These are phyloP conservation scores for Penicillium sp. DNA, from an alignment of 2,329 filamentous ascomycete species.

Conservation along the genomic window DNA sequence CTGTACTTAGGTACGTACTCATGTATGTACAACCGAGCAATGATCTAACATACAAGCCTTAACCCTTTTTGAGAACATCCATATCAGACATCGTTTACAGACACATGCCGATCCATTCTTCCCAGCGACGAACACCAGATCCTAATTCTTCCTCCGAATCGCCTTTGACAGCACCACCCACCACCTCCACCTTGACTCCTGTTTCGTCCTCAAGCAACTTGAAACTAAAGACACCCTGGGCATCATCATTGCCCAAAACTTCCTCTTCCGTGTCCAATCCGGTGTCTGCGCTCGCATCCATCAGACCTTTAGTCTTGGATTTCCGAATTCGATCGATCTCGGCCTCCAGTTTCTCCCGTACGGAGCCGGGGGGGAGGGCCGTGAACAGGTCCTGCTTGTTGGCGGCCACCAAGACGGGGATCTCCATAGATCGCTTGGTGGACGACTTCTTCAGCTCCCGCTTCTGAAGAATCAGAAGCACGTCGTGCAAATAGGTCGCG, in stretches of 20 bases:
- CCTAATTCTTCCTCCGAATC: constrained; percentile 53
- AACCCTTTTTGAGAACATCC: too few species aligned
- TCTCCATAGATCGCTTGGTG: constrained; percentile 57
- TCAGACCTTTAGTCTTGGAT: constrained; percentile 74
- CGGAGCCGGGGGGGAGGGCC: constrained; percentile 74
- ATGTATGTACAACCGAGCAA: neutral
- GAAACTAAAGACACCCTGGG: constrained; percentile 76
- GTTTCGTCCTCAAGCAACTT: constrained; percentile 75
- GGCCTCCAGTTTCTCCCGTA: constrained; percentile 72
- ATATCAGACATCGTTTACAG: constrained; percentile 48
- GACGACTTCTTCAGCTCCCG: constrained; percentile 58
- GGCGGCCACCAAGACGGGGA: constrained; percentile 80
- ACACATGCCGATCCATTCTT: constrained; percentile 81
- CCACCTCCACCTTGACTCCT: constrained; percentile 73
- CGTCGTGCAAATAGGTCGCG: constrained; percentile 83
- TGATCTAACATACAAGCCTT: neutral
- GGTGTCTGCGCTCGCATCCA: constrained; percentile 72
- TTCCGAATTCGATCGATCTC: constrained; percentile 78
- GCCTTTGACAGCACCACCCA: constrained; percentile 69
- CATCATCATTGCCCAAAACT: constrained; percentile 79
- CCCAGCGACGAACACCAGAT: constrained; percentile 79
- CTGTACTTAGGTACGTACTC: too few species aligned
- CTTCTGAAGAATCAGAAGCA: constrained; percentile 80
- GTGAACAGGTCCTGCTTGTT: constrained; percentile 98
- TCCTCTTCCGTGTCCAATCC: constrained; percentile 70